These are phyloP conservation scores for Saraca asoca DNA, from an alignment of 331 rosid species.

Conservation along the genomic window DNA sequence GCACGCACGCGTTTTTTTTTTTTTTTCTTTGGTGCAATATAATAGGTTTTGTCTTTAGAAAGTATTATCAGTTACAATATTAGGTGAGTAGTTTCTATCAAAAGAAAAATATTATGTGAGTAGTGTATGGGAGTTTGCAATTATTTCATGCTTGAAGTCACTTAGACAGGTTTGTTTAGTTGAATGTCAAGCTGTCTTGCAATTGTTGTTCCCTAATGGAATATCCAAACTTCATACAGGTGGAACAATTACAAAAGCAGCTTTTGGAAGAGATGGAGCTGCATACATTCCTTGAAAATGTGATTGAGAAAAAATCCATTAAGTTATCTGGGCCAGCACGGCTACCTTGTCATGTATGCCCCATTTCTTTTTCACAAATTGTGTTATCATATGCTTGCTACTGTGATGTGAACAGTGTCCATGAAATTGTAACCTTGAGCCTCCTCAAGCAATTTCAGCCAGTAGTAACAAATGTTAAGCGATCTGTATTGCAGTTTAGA, in stretches of 20 bases:
- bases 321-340: conserved; percentile 38
- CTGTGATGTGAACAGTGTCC: not conserved
- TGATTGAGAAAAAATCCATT: conserved; percentile 45
- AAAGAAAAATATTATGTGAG: conserved; percentile 1
- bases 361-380: not conserved
- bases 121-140: not conserved
- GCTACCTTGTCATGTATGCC: conserved; percentile 61
- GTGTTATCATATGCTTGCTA: not conserved
- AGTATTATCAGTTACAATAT: too few species aligned
- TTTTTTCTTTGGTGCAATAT: not conserved
- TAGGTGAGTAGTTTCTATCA: too few species aligned
- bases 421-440: not conserved
- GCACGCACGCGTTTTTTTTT: too few species aligned
- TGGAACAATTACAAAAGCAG: conserved; percentile 52
- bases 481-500: not conserved
- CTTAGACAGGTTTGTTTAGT: not conserved
- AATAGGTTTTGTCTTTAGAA: not conserved
- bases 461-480: not conserved
- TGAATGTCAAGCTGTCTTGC: conserved; percentile 9
- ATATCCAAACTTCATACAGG: conserved; percentile 40
- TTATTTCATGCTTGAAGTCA: conserved; percentile 8
- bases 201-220: conserved; percentile 29
- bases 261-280: conserved; percentile 66
- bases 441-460: not conserved
- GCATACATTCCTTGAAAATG: conserved; percentile 56